Evolutionary conservation across 139 green algal genomes (phyloP), one percentile per base, ranked within the genome.

Genomic region (Chlamydomonas sp.): DNA sequence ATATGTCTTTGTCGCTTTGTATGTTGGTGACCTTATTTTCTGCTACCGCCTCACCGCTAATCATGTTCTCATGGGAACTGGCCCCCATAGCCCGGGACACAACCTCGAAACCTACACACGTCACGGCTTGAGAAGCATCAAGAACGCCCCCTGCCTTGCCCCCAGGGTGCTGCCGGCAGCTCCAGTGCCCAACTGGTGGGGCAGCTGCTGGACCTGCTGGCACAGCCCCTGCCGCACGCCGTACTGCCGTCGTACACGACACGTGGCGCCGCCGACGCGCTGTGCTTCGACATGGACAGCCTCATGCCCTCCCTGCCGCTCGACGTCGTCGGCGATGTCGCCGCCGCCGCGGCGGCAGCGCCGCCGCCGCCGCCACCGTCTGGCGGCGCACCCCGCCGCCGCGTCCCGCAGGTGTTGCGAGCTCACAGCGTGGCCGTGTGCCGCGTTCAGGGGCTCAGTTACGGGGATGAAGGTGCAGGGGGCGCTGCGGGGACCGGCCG

Each of bases 231-330:
- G 82, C 82, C 82, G 61, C 64, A 67, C 20, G 61, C 82, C 18
- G 72, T 71, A 3, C 16, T 86, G 60, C 71, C 61, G 0, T 14
- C 75, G 8, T 61, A 80, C 71, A 20, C 7, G 20, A n/a, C 71
- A 3, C 60, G 71, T 0, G 82, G 71, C 71, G 82, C 82, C 18
- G 82, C 82, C 16, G 82, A 86, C 62, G 61, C 49, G 5, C 82
- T 86, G 20, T 74, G 79, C 72, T 86, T 86, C 20, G 82, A 79
- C 60, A 49, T n/a, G 7, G 82, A 86, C 71, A 74, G 60, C 15
- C 71, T 86, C 60, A 79, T 86, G 82, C 82, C 82, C 12, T 86
- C 82, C 1, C 69, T 86, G 82, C 82, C 82, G 69, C 1, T n/a
- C 60, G 4, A 60, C 10, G 71, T 61, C 9, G 79, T 61, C 71